phyloP scores from a whole-genome alignment of 306 rosid genomes.

The Corylus avellana region DNA sequence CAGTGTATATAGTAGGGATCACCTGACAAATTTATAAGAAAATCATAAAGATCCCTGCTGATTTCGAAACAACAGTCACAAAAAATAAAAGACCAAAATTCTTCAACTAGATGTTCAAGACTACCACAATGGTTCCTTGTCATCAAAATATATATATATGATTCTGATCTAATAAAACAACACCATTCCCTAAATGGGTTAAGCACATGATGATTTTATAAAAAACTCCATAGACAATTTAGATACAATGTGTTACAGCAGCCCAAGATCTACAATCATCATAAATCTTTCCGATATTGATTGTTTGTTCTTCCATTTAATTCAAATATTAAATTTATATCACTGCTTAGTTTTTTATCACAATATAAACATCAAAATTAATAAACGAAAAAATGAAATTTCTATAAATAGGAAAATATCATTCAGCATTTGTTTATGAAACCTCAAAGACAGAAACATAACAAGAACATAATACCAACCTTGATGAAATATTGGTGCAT shows the following conservation, averaged over 20 bases:
- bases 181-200: background rate
- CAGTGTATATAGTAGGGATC: conserved; percentile 78
- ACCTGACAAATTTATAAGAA: conserved; percentile 51
- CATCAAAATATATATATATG: background rate
- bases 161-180: background rate
- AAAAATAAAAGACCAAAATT: background rate
- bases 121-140: background rate
- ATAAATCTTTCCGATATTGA: background rate
- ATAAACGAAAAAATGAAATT: no score
- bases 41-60: no score
- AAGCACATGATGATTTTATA: background rate
- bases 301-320: conserved; percentile 8
- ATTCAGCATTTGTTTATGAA: conserved; percentile 19
- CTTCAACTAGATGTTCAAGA: background rate
- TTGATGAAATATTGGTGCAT: conserved; percentile 84
- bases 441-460: conserved; percentile 5
- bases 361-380: background rate
- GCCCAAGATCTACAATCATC: background rate
- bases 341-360: background rate
- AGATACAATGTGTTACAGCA: background rate
- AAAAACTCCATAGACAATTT: background rate
- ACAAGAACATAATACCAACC: conserved; percentile 53
- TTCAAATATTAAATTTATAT: background rate
- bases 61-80: background rate
- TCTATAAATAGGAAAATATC: background rate